Percentiles rank a stretch among this genome's conserved stretches.
Evolutionary conservation across 345 rosid species (phyloP).

Genomic region (Eucalyptus erythrocorys): DNA sequence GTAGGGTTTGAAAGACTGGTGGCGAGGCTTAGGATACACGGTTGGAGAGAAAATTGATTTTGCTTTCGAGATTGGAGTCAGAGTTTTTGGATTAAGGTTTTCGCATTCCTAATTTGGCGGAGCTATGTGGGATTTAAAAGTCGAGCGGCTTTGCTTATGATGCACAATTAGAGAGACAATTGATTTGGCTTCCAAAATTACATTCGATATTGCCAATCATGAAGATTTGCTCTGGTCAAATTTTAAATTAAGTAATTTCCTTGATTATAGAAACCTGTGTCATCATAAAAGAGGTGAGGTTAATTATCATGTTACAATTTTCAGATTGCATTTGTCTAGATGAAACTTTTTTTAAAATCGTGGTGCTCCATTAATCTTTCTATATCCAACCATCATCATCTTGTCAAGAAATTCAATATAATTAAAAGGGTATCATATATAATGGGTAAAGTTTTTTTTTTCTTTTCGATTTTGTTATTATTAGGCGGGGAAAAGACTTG

Average conservation of each 20-base stretch:
- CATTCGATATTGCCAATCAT: rapidly evolving
- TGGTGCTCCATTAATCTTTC: not conserved
- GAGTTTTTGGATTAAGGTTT: not conserved
- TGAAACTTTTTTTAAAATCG: not conserved
- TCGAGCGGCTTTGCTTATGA: not conserved
- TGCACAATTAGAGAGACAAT: not conserved
- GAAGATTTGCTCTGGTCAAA: not conserved
- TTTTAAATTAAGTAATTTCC: not conserved
- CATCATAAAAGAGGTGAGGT: not conserved
- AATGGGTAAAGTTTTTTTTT: not conserved
- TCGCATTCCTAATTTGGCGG: not conserved
- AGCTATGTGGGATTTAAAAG: not conserved
- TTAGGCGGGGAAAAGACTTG: not conserved
- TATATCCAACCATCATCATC: not conserved
- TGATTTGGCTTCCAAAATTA: not conserved
- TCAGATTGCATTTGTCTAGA: not conserved
- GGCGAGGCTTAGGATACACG: not conserved
- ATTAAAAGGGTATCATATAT: not conserved
- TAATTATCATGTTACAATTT: rapidly evolving
- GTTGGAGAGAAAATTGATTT: not conserved
- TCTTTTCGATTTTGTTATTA: not conserved
- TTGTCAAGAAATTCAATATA: not conserved
- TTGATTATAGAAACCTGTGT: rapidly evolving
- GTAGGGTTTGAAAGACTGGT: rapidly evolving
- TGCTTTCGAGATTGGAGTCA: not conserved